phyloP scores from a whole-genome alignment of 2,329 filamentous ascomycete genomes.

The Proliferodiscus dingleyae region DNA sequence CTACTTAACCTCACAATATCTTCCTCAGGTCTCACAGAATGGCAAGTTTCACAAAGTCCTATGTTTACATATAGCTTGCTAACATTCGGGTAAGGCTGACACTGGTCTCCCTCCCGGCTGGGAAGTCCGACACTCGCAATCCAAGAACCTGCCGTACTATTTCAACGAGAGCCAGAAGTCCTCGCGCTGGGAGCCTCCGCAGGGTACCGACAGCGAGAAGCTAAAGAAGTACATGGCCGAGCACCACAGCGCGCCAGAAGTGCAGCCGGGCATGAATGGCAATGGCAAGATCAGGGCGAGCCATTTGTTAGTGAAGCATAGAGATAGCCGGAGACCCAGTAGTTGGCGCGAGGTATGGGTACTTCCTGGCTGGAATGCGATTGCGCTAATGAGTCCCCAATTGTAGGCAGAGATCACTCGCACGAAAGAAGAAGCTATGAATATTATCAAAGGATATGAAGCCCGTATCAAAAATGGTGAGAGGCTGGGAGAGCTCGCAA shows the following conservation, averaged over 20 bases:
- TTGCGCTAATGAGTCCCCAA: no score
- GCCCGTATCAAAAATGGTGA: slow-evolving; percentile 64
- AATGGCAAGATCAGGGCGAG: slow-evolving; percentile 87
- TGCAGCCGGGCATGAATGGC: slow-evolving; percentile 32
- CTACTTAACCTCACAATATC: no score
- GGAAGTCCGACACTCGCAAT: slow-evolving; percentile 97
- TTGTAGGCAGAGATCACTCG: slow-evolving; percentile 76
- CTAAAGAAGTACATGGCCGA: slow-evolving; percentile 91
- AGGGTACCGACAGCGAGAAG: slow-evolving; percentile 82
- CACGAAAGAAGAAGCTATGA: slow-evolving; percentile 77
- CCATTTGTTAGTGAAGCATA: slow-evolving; percentile 92
- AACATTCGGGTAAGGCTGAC: slow-evolving; percentile 47
- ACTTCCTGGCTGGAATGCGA: no score
- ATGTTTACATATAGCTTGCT: slow-evolving; percentile 17
- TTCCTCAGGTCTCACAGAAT: no score
- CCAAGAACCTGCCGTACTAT: slow-evolving; percentile 98
- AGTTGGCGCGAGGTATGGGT: slow-evolving; percentile 76
- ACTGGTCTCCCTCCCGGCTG: slow-evolving; percentile 80
- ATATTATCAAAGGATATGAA: slow-evolving; percentile 72
- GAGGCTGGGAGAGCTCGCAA: not conserved
- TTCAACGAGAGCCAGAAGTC: slow-evolving; percentile 84
- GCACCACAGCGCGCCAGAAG: slow-evolving; percentile 64
- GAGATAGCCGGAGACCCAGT: slow-evolving; percentile 77
- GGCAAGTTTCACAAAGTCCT: slow-evolving; percentile 14
- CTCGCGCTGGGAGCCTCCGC: slow-evolving; percentile 92